Conservation (phyloP, 2,329 filamentous ascomycete species). For the Penicillium sp. region DNA sequence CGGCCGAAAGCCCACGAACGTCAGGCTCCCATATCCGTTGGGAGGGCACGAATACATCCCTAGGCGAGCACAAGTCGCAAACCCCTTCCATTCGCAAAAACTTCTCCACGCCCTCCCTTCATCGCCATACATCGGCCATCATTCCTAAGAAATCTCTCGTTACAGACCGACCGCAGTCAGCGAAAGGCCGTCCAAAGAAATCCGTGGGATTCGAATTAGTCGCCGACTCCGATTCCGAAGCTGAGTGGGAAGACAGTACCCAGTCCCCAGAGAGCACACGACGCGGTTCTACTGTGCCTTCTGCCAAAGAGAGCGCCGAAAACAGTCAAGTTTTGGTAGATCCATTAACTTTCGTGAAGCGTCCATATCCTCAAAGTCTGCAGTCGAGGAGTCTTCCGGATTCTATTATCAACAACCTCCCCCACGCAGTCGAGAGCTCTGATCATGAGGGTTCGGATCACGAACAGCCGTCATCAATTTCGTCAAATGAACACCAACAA, state of each 20-base stretch:
- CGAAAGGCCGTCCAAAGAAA: slow-evolving; percentile 39
- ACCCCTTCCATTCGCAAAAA: slow-evolving; percentile 42
- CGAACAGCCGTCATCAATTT: slow-evolving; percentile 17
- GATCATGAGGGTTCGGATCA: slow-evolving; percentile 19
- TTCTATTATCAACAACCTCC: slow-evolving; percentile 31
- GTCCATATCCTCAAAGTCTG: slow-evolving; percentile 34
- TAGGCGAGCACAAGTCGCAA: slow-evolving; percentile 29
- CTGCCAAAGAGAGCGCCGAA: slow-evolving; percentile 29
- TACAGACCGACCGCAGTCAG: slow-evolving; percentile 30
- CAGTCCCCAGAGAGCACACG: slow-evolving; percentile 46
- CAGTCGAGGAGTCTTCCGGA: slow-evolving; percentile 38
- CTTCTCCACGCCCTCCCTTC: slow-evolving; percentile 40
- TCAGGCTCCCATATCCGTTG: slow-evolving; percentile 21
- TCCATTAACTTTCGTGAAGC: slow-evolving; percentile 39
- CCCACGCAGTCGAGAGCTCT: slow-evolving; percentile 19
- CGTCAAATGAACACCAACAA: slow-evolving; percentile 18
- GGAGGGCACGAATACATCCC: slow-evolving; percentile 35
- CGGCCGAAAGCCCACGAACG: slow-evolving; percentile 39
- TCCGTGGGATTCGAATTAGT: slow-evolving; percentile 44
- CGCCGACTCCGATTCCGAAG: slow-evolving; percentile 42
- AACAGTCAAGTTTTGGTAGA: slow-evolving; percentile 34
- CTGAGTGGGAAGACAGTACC: slow-evolving; percentile 45
- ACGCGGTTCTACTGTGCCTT: slow-evolving; percentile 40
- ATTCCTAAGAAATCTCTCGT: slow-evolving; percentile 37
- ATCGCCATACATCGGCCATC: slow-evolving; percentile 35